Base-by-base conservation (phyloP, 2,329 filamentous ascomycete genomes). In the Aspergillus calidoustus region DNA sequence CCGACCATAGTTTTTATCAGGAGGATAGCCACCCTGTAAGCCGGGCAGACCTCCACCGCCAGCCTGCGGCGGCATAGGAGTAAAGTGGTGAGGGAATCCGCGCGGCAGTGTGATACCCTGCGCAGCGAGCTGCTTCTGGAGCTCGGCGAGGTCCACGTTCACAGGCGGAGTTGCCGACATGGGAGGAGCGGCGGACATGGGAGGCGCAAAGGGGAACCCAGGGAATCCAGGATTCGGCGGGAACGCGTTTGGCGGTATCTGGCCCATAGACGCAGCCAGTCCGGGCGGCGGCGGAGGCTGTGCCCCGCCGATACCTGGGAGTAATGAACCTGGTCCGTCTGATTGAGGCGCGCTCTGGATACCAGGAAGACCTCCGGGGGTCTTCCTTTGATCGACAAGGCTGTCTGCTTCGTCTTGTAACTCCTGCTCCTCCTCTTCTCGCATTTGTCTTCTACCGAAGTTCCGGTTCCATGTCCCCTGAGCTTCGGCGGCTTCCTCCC, bases 381-480 rank as follows among this genome's bases (percentile, higher is more conserved):
- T 90, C 85, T 90, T 92, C 77, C 91, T 91, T 76, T 99, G 95
- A 71, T 99, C 95, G 57, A 96, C 89, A 49, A 98, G 84, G 2
- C 92, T 93, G 67, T 98, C 94, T 68, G 91, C 90, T 78, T 98
- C 95, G 73, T 98, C 95, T 75, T 97, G 92, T 62, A 91, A 83
- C 76, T 98, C 93, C 73, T 94, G 91, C 73, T 97, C 93, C 76
- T 98, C 95, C 70, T 97, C 93, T 70, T 97, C 93, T 67, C 93
- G 90, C 69, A 91, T 86, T 76, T 95, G 90, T 52, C 89, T 87
- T 34, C 91, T 87, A 59, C 90, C 88, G 61, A 91, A 89, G 44
- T 91, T 89, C 31, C 91, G 87, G 73, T 93, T 93, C 87, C 91
- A 97, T 1, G 93, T 97, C n/a, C 95, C 95, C 75, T 95, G 91